Evolutionary conservation across 2,329 filamentous ascomycete species (phyloP), one percentile per base, ranked within the genome.

Genomic region (Dryadomyces quercus-mongolicae): DNA sequence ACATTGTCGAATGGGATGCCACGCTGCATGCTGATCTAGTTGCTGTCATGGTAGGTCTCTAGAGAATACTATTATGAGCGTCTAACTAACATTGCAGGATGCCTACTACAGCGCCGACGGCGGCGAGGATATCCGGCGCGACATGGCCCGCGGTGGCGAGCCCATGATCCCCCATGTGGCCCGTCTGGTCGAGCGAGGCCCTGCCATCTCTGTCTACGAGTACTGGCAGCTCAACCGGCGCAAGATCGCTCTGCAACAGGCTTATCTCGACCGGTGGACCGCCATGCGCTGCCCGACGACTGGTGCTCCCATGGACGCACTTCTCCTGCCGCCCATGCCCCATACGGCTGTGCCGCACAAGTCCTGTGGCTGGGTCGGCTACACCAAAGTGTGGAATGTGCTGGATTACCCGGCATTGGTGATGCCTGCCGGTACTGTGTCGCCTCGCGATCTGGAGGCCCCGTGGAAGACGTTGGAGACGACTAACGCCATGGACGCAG

Each of bases 221-320:
- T 86, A 85, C 65, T 86, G 81, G 82, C 80, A 84, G 59, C 70
- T 86, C 7, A 85, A 84, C 65, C 77, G 70, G 56, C 70, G 72
- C 25, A 85, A 84, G 60, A 55, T 71, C 25, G 68, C 66, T 0
- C 67, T 72, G 22, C 78, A 82, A 58, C 74, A 81, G 55, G 69
- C 66, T 2, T 84, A 81, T 54, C 69, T 83, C 1, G 72, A 81
- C 50, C 77, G 80, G 55, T 85, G 81, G 81, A 74, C 75, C 47
- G 62, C 63, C 0, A 66, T 70, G 1, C 67, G 61, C 16, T 76
- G 73, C 2, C 62, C 68, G 0, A 57, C 38, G 0, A 74, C 73
- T 0, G 78, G 75, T 0, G 67, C 66, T 5, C 59, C 62, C 0
- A 75, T 81, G 0, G 81, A 86, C 60, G 65, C 81, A 0, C 59